Percentiles rank a stretch among this genome's conserved stretches.
phyloP scores from a whole-genome alignment of 164 flowering plant genomes.

The Paratinospora sagittata region DNA sequence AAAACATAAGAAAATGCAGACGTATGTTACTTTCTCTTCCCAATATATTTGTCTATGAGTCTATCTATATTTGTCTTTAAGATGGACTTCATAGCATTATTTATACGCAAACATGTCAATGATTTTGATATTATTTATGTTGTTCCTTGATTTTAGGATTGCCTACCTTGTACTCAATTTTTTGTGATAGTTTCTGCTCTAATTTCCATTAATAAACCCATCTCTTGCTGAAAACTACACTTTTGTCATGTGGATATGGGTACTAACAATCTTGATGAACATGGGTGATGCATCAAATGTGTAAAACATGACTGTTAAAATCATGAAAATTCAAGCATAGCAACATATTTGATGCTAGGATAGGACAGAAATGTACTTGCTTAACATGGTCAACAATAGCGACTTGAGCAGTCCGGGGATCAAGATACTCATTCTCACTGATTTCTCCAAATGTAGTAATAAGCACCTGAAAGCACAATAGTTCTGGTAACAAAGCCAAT shows the following conservation, averaged over 20 bases:
- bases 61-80: background rate
- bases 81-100: background rate
- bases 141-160: background rate
- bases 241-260: background rate
- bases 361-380: conserved; percentile 45
- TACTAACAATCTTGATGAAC: background rate
- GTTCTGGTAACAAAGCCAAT: too few species aligned
- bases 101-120: background rate
- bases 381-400: conserved; percentile 78
- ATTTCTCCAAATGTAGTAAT: conserved; percentile 69
- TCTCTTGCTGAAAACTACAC: background rate
- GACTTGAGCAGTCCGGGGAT: conserved; percentile 93
- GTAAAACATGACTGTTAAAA: background rate
- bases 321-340: background rate
- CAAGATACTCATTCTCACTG: conserved; percentile 62
- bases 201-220: background rate
- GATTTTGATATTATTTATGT: background rate
- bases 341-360: background rate
- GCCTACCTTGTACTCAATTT: background rate
- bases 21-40: background rate
- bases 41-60: background rate
- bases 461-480: conserved; percentile 55
- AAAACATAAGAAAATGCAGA: background rate
- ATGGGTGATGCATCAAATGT: background rate
- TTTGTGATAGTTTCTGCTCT: background rate